A percentile compares a stretch with the other conserved stretches of the same genome.
phyloP scores from a whole-genome alignment of 306 rosid genomes.

The Trifolium dubium region DNA sequence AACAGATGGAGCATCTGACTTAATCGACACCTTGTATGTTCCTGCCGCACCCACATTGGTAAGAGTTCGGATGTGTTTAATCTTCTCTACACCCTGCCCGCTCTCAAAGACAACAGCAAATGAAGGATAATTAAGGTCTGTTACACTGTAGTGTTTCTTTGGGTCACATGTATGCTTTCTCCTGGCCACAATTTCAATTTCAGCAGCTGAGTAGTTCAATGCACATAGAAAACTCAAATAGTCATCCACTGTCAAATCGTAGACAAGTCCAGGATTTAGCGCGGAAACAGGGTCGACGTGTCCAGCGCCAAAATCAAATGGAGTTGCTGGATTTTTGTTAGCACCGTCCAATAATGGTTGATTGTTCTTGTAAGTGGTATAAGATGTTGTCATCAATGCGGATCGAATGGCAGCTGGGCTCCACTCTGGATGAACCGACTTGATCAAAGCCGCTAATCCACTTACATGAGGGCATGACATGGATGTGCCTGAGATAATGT shows the following conservation, averaged over 20 bases:
- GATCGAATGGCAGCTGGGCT: conserved; percentile 80
- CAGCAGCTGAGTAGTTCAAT: conserved; percentile 50
- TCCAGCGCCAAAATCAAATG: conserved; percentile 51
- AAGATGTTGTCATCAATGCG: conserved; percentile 84
- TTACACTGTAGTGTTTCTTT: conserved; percentile 56
- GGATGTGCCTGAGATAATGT: conserved; percentile 84
- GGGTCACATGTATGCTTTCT: conserved; percentile 57
- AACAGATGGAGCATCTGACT: conserved; percentile 41
- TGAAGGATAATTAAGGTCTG: conserved; percentile 72
- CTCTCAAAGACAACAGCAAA: conserved; percentile 58
- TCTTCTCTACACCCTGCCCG: background rate
- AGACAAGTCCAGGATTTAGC: conserved; percentile 79
- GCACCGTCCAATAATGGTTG: conserved; percentile 50
- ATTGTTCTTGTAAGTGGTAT: conserved; percentile 57
- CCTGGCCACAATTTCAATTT: conserved; percentile 51
- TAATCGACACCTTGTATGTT: conserved; percentile 55
- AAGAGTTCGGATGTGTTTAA: conserved; percentile 59
- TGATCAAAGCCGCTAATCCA: conserved; percentile 71
- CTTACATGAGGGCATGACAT: conserved; percentile 96
- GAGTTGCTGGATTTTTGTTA: conserved; percentile 63
- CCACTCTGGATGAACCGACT: conserved; percentile 76
- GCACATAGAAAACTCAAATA: conserved; percentile 75
- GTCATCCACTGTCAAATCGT: conserved; percentile 67
- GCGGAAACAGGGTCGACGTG: conserved; percentile 76
- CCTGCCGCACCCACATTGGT: conserved; percentile 75